A percentile compares a stretch with the other conserved stretches of the same genome.
phyloP scores from a whole-genome alignment of 306 rosid species.

The Lithocarpus polystachyus region DNA sequence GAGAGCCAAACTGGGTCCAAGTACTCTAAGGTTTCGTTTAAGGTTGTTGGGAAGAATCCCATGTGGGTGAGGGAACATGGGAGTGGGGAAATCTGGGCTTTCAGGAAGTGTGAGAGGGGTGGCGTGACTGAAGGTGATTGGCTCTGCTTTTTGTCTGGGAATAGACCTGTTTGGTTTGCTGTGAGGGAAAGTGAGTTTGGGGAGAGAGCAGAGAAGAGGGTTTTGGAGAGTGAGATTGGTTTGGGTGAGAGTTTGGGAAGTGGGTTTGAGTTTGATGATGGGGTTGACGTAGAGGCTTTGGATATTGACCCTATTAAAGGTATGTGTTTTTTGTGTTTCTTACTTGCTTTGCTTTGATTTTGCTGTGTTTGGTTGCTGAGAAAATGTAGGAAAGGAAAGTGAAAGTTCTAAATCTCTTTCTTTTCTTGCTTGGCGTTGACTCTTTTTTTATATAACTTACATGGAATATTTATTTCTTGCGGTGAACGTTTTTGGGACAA shows the following conservation, averaged over 20 bases:
- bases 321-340: constrained; percentile 11
- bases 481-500: neutral
- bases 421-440: neutral
- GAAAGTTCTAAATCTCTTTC: neutral
- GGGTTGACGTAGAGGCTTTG: constrained; percentile 49
- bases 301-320: constrained; percentile 79
- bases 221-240: constrained; percentile 13
- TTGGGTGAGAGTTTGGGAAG: constrained; percentile 17
- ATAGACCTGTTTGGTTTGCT: too few relatives aligned
- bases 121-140: too few relatives aligned
- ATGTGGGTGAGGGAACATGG: too few relatives aligned
- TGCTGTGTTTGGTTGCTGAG: neutral
- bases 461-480: neutral
- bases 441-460: neutral
- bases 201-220: constrained; percentile 12
- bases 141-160: too few relatives aligned
- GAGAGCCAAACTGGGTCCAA: too few relatives aligned
- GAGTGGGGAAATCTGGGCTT: too few relatives aligned
- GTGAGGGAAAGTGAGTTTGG: too few relatives aligned
- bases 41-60: too few relatives aligned
- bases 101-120: too few relatives aligned
- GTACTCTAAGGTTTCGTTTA: too few relatives aligned
- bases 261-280: constrained; percentile 26
- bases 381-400: neutral
- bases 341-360: neutral